phyloP scores from a whole-genome alignment of 805 yeast species.

The Saturnispora besseyi region DNA sequence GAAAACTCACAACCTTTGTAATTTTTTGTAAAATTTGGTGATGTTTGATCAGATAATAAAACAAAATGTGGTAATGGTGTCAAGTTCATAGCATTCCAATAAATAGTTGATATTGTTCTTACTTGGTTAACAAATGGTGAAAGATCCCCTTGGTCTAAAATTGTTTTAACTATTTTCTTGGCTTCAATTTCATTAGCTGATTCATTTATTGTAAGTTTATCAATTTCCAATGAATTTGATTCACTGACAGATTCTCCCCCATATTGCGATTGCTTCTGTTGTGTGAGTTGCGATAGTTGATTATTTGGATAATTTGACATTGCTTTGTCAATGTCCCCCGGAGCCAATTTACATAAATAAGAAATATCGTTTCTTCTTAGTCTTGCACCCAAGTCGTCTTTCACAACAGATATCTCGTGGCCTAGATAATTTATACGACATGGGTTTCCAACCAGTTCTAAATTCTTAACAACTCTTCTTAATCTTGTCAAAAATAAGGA shows the following conservation, averaged over 20 bases:
- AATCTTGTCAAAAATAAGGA: conserved; percentile 60
- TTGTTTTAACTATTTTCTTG: conserved; percentile 64
- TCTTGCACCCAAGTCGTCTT: conserved; percentile 67
- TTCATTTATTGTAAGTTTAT: conserved; percentile 23
- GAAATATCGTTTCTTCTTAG: conserved; percentile 61
- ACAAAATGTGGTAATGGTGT: conserved; percentile 69
- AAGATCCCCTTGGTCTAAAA: conserved; percentile 79
- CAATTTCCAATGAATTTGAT: conserved; percentile 21
- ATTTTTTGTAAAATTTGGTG: conserved; percentile 63
- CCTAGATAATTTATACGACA: conserved; percentile 66
- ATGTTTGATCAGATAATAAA: conserved; percentile 60
- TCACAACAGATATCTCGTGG: conserved; percentile 67
- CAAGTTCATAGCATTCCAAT: conserved; percentile 59
- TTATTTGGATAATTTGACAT: neutral
- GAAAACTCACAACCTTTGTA: conserved; percentile 77
- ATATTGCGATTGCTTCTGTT: neutral
- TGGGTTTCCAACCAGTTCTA: conserved; percentile 67
- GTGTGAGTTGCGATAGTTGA: neutral
- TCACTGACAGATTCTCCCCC: no score
- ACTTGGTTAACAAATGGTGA: conserved; percentile 64
- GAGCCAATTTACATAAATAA: conserved; percentile 31
- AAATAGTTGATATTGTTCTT: conserved; percentile 60
- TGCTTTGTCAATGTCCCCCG: conserved; percentile 13
- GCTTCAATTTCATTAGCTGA: conserved; percentile 48
- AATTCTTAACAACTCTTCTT: conserved; percentile 43